Evolutionary conservation across 2,329 filamentous ascomycete genomes (phyloP), one percentile per base, ranked within the genome.

Genomic region (Gyromitra esculenta): DNA sequence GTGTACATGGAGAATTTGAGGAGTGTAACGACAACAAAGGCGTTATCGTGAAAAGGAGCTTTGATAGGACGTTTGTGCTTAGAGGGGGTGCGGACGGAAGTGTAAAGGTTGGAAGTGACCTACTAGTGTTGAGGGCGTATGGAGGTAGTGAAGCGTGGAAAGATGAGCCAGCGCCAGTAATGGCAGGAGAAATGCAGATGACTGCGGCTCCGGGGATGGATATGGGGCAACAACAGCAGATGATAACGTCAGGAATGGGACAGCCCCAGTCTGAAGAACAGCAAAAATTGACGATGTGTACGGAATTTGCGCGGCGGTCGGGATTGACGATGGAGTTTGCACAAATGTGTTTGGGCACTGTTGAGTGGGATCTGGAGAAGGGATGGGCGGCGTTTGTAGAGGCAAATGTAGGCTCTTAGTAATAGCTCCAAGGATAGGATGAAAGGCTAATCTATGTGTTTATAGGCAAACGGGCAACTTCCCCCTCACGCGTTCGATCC

Each of bases 1-100:
- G 92, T 78, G 87, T 95, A n/a, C 92, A 96, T 80, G 92, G 93
- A 78, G 92, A 95, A 81, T 96, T 93, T 76, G 90, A 95, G 63
- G 94, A 97, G 82, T 85, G 90, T 18, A 88, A 92, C 79, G 83
- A 85, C 2, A 83, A 84, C 15, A 87, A 86, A 25, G 85, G 87
- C 8, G 67, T 71, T 43, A 87, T 87, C 56, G 86, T 89, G 48
- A 89, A 90, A 80, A 90, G 93, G 76, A 93, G 91, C 82, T 97
- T 97, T 83, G 93, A 94, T 69, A 90, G 94, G 65, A 91, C 89
- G 0, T 93, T 96, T 82, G 85, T 94, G 52, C 86, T 97, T 18
- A 92, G 92, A 0, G 93, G 93, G 0, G 92, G 92, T 41, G 87
- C 87, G 43, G 88, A 89, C 0, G 87, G 89, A 4, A 88, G 89